Evolutionary conservation across 2,329 filamentous ascomycete species (phyloP).

Genomic region (Trichoderma aggressivum): DNA sequence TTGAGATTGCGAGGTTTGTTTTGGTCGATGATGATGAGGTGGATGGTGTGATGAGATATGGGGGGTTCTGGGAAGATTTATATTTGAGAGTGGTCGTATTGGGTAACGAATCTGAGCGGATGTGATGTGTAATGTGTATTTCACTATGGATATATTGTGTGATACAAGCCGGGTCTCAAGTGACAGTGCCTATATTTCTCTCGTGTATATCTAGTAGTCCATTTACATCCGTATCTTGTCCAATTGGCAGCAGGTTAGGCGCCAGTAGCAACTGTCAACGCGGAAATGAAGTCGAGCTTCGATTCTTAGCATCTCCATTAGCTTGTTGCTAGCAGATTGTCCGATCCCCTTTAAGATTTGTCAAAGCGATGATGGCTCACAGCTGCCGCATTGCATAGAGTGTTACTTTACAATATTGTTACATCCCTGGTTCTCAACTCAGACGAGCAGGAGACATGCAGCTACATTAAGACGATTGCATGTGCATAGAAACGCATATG

Average conservation of each 20-base stretch:
- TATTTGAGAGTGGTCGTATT: not conserved
- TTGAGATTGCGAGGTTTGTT: not conserved
- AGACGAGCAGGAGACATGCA: not conserved
- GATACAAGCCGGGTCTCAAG: too few relatives aligned
- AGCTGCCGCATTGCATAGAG: too few relatives aligned
- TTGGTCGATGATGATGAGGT: not conserved
- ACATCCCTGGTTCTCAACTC: not conserved
- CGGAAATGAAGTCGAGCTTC: not conserved
- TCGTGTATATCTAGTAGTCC: too few relatives aligned
- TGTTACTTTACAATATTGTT: too few relatives aligned
- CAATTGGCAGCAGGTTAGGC: too few relatives aligned
- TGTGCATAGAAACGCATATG: not conserved
- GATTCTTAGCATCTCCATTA: not conserved
- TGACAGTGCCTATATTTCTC: too few relatives aligned
- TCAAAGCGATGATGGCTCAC: not conserved
- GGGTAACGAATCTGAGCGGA: too few relatives aligned
- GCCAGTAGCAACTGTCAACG: too few relatives aligned
- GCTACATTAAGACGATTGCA: not conserved
- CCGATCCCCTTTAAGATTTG: not conserved
- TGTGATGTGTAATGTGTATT: too few relatives aligned
- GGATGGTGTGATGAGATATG: not conserved
- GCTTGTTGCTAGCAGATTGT: not conserved
- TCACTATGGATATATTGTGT: too few relatives aligned
- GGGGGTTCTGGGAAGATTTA: not conserved
- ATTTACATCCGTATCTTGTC: too few relatives aligned